Percentiles rank a stretch among this genome's conserved stretches.
phyloP scores from a whole-genome alignment of 331 rosid genomes.

The Malus hybrid region DNA sequence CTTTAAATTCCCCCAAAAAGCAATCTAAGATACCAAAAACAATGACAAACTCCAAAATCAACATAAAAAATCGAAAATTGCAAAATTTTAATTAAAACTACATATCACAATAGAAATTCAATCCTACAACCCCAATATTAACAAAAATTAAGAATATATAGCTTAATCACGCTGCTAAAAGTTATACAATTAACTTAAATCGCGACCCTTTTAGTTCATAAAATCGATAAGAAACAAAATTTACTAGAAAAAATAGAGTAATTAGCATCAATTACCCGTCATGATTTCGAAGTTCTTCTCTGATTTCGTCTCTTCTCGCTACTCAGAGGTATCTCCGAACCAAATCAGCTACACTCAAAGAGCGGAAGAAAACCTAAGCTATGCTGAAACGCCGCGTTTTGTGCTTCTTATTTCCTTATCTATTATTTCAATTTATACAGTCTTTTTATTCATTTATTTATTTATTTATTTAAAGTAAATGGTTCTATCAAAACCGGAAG shows the following conservation, averaged over 20 bases:
- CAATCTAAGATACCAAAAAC: neutral
- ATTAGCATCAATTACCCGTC: conserved; percentile 45
- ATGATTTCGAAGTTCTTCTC: conserved; percentile 23
- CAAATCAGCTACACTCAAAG: neutral
- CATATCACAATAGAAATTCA: neutral
- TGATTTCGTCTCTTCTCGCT: neutral
- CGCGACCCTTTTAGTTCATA: neutral
- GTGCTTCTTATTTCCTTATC: neutral
- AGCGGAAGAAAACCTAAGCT: neutral
- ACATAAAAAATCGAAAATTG: neutral
- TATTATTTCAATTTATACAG: neutral
- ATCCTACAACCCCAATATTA: neutral
- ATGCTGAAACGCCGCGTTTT: neutral
- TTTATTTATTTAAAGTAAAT: neutral
- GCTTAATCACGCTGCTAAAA: neutral
- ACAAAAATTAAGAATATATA: neutral
- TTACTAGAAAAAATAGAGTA: neutral
- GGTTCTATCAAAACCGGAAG: too few species aligned
- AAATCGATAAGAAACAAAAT: neutral
- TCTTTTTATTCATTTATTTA: too few species aligned
- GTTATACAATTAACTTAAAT: neutral
- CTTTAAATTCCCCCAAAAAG: neutral
- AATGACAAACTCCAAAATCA: neutral
- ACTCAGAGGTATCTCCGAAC: neutral
- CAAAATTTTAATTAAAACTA: neutral